Percentiles rank a stretch among this genome's conserved stretches.
phyloP scores from a whole-genome alignment of 2,329 filamentous ascomycete species.

The Alternaria consortialis region DNA sequence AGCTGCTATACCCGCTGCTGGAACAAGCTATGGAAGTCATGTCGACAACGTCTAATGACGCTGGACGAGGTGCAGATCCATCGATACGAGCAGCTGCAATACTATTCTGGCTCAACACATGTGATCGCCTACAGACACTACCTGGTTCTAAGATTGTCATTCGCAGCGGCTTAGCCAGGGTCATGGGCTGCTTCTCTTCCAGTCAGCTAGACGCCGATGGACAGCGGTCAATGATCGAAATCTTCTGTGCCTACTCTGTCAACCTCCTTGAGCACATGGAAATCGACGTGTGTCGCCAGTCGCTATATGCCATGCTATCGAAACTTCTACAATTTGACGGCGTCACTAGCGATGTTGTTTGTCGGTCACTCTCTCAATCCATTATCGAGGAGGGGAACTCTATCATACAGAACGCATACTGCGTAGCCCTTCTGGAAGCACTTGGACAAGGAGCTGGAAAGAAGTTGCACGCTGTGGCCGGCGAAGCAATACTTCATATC shows the following conservation, averaged over 20 bases:
- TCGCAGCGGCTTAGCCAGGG: slow-evolving; percentile 29
- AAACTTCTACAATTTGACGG: slow-evolving; percentile 25
- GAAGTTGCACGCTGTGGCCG: slow-evolving; percentile 17
- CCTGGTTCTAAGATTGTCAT: slow-evolving; percentile 32
- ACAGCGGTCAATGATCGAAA: slow-evolving; percentile 28
- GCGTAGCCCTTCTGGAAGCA: slow-evolving; percentile 28
- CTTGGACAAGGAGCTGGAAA: slow-evolving; percentile 17
- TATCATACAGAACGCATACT: slow-evolving; percentile 31
- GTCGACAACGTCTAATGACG: slow-evolving; percentile 17
- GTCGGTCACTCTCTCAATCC: slow-evolving; percentile 30
- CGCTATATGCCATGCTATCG: slow-evolving; percentile 30
- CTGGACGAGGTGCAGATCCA: slow-evolving; percentile 25
- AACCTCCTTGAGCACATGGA: slow-evolving; percentile 36
- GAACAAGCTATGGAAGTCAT: slow-evolving; percentile 38
- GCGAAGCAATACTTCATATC: slow-evolving; percentile 34
- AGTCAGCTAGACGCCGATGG: slow-evolving; percentile 24
- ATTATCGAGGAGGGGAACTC: slow-evolving; percentile 32
- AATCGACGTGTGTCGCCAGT: slow-evolving; percentile 20
- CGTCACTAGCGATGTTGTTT: slow-evolving; percentile 13
- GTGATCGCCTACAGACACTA: slow-evolving; percentile 34
- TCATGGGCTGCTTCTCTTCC: slow-evolving; percentile 33
- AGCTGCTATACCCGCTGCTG: slow-evolving; percentile 36
- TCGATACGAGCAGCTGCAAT: slow-evolving; percentile 33
- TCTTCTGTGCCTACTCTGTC: slow-evolving; percentile 40
- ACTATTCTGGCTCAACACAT: slow-evolving; percentile 40